Conservation (phyloP, 257 asterid species). For the Solanum phureja region DNA sequence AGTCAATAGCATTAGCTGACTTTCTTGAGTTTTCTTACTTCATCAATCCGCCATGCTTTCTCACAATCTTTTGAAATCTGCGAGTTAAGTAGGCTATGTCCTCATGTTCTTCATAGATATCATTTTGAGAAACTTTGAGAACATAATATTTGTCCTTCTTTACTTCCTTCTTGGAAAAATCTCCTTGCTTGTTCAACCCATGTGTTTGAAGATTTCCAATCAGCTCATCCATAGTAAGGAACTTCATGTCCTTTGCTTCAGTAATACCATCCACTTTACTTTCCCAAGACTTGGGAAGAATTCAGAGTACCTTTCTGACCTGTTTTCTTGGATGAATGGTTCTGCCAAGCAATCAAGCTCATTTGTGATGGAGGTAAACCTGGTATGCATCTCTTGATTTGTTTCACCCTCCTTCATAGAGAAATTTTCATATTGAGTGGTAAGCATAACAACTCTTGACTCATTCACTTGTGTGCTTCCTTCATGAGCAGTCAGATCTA, state of each 20-base stretch:
- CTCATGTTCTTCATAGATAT: neutral
- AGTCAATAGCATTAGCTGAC: too few relatives aligned
- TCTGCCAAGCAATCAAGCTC: neutral
- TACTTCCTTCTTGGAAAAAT: neutral
- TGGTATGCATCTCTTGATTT: neutral
- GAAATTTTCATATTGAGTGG: neutral
- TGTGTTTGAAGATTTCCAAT: neutral
- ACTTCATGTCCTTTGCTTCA: neutral
- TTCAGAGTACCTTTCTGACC: neutral
- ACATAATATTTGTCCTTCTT: neutral
- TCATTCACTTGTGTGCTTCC: neutral
- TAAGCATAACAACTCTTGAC: neutral
- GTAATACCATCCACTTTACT: neutral
- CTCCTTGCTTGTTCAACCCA: too few relatives aligned
- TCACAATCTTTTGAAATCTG: neutral
- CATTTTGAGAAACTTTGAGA: neutral
- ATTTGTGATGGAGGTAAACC: neutral
- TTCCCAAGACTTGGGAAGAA: neutral
- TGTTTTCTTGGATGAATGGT: neutral
- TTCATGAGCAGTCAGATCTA: neutral
- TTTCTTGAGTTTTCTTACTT: neutral
- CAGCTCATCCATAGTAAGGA: neutral
- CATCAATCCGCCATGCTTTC: neutral
- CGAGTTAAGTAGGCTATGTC: neutral
- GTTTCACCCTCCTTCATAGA: neutral